A percentile compares a stretch with the other conserved stretches of the same genome.
Conservation (phyloP, 352 stramenopile genomes). For the Thraustochytrium sp. region DNA sequence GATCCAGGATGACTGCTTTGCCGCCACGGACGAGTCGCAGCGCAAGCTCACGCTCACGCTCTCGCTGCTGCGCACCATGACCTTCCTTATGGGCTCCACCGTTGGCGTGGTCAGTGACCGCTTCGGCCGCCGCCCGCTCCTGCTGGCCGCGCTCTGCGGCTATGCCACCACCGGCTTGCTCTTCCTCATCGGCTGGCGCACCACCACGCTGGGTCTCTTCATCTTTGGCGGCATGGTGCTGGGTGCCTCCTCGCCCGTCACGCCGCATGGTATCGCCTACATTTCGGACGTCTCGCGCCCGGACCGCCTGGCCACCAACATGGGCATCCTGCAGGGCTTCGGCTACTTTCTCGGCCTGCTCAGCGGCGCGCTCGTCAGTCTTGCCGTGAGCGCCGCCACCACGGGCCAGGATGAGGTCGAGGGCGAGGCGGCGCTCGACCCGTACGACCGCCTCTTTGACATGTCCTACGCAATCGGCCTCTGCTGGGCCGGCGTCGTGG, state of each 20-base stretch:
- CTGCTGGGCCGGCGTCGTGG: background rate
- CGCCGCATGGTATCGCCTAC: slow-evolving; percentile 41
- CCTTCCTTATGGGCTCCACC: slow-evolving; percentile 38
- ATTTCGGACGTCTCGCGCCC: slow-evolving; percentile 36
- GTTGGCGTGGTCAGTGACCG: slow-evolving; percentile 12
- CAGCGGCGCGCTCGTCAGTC: slow-evolving; percentile 34
- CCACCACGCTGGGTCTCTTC: slow-evolving; percentile 27
- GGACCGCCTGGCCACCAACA: slow-evolving; percentile 38
- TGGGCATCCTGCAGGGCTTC: slow-evolving; percentile 44
- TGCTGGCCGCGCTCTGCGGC: slow-evolving; percentile 22
- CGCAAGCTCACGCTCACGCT: slow-evolving; percentile 26
- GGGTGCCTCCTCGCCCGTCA: slow-evolving; percentile 28
- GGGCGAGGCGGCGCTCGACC: background rate
- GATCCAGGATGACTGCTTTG: slow-evolving; percentile 37
- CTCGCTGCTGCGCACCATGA: slow-evolving; percentile 40
- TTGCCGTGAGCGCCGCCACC: background rate
- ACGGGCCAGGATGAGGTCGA: slow-evolving; percentile 3
- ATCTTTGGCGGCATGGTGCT: slow-evolving; percentile 44
- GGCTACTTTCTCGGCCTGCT: slow-evolving; percentile 46
- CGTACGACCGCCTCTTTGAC: slow-evolving; percentile 44
- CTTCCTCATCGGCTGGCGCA: slow-evolving; percentile 42
- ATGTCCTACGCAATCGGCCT: slow-evolving; percentile 27
- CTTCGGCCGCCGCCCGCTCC: slow-evolving; percentile 17
- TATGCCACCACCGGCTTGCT: slow-evolving; percentile 12
- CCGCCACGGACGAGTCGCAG: slow-evolving; percentile 40